Percentiles rank a stretch among this genome's conserved stretches.
These are phyloP conservation scores for Fragaria nilgerrensis DNA, from an alignment of 306 rosid species.

Conservation along the genomic window DNA sequence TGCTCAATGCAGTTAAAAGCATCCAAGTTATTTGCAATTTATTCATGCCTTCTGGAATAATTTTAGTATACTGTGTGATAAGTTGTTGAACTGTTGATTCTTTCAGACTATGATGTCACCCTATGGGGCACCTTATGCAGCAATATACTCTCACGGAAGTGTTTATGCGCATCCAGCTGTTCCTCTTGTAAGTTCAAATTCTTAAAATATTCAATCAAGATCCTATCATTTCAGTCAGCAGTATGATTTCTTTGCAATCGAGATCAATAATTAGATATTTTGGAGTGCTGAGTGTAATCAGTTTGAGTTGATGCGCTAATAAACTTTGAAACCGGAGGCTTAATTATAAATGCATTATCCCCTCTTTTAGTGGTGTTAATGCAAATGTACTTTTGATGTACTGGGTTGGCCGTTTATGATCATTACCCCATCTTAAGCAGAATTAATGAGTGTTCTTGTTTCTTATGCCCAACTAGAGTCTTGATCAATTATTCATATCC, in stretches of 20 bases:
- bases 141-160: constrained; percentile 83
- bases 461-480: neutral
- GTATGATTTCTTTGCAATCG: neutral
- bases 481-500: constrained; percentile 1
- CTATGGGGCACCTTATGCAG: constrained; percentile 82
- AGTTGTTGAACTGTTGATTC: constrained; percentile 25
- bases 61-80: constrained; percentile 11
- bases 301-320: neutral
- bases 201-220: constrained; percentile 2
- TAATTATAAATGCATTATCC: neutral
- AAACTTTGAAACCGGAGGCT: neutral
- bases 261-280: neutral
- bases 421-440: neutral
- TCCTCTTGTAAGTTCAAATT: constrained; percentile 61
- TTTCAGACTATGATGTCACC: constrained; percentile 88
- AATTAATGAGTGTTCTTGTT: neutral
- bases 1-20: constrained; percentile 11
- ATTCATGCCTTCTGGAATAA: constrained; percentile 9
- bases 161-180: constrained; percentile 73
- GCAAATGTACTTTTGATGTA: neutral
- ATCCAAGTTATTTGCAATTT: constrained; percentile 18
- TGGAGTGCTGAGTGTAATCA: neutral
- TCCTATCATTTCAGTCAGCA: neutral
- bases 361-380: neutral
- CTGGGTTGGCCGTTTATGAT: constrained; percentile 9